Conservation (phyloP, 768 basidiomycete genomes). For the Cystoderma amianthinum region DNA sequence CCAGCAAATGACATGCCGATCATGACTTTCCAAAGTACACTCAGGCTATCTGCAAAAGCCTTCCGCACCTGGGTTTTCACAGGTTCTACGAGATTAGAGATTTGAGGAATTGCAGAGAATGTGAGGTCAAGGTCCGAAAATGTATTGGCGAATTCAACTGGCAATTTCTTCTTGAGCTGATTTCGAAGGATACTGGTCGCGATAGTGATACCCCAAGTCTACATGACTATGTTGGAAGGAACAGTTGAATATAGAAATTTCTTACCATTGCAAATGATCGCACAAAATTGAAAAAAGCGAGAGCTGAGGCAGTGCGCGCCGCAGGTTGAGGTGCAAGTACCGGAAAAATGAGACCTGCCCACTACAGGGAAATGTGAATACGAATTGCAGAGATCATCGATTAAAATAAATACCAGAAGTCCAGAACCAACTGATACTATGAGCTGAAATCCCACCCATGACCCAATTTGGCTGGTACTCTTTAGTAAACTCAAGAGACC, state of each 20-base stretch:
- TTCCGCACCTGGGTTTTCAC: conserved; percentile 23
- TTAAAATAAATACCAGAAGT: no score
- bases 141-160: conserved; percentile 23
- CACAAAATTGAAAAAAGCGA: conserved; percentile 34
- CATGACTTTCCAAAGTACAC: conserved; percentile 35
- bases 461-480: no score
- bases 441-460: no score
- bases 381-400: no score
- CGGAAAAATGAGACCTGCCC: no score
- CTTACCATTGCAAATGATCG: conserved; percentile 26
- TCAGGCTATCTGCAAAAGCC: conserved; percentile 34
- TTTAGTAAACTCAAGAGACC: no score
- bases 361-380: no score
- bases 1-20: conserved; percentile 30
- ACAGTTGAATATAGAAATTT: neutral
- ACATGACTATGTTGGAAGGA: conserved; percentile 1
- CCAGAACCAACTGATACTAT: no score
- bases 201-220: conserved; percentile 49
- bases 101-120: conserved; percentile 36
- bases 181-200: no score
- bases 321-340: no score
- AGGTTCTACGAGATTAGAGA: conserved; percentile 24
- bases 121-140: conserved; percentile 31
- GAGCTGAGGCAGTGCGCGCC: conserved; percentile 30
- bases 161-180: conserved; percentile 32